Evolutionary conservation across 2,329 filamentous ascomycete species (phyloP).

Genomic region (Venturia pyrina): DNA sequence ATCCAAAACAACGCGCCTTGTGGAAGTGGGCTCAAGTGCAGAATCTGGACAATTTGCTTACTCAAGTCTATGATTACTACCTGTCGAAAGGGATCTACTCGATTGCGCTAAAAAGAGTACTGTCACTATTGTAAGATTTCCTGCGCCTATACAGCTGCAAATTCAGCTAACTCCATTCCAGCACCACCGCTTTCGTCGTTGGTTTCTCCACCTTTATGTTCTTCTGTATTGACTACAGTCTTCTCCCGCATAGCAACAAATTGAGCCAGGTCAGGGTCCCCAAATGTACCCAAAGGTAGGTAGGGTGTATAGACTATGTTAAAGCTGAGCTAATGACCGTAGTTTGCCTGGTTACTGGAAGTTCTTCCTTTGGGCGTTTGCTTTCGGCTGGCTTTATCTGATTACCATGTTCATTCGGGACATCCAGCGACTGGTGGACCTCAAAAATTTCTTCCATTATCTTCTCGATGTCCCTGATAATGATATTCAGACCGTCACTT

Average conservation of each 20-base stretch:
- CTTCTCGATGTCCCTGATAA: slow-evolving; percentile 72
- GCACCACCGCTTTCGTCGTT: slow-evolving; percentile 73
- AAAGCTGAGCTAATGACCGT: neutral
- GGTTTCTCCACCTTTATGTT: slow-evolving; percentile 73
- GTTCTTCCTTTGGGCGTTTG: slow-evolving; percentile 71
- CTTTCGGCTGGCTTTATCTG: slow-evolving; percentile 77
- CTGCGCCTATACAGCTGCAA: neutral
- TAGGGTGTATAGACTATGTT: neutral
- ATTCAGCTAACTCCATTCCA: slow-evolving; percentile 26
- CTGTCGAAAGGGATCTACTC: slow-evolving; percentile 75
- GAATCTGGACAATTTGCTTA: slow-evolving; percentile 79
- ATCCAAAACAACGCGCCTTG: slow-evolving; percentile 67
- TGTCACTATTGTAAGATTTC: slow-evolving; percentile 59
- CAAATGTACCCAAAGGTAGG: slow-evolving; percentile 54
- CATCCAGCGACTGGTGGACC: slow-evolving; percentile 59
- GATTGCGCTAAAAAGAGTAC: slow-evolving; percentile 60
- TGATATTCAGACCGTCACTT: slow-evolving; percentile 90
- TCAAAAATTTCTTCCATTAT: slow-evolving; percentile 78
- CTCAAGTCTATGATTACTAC: slow-evolving; percentile 57
- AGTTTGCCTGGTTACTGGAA: slow-evolving; percentile 70
- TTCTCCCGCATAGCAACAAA: slow-evolving; percentile 55
- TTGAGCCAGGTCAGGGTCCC: slow-evolving; percentile 54
- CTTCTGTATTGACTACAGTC: slow-evolving; percentile 75
- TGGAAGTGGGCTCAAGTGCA: slow-evolving; percentile 91
- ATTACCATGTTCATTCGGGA: slow-evolving; percentile 65